A percentile compares a stretch with the other conserved stretches of the same genome.
phyloP scores from a whole-genome alignment of 768 basidiomycete genomes.

The Lentinus tigrinus region DNA sequence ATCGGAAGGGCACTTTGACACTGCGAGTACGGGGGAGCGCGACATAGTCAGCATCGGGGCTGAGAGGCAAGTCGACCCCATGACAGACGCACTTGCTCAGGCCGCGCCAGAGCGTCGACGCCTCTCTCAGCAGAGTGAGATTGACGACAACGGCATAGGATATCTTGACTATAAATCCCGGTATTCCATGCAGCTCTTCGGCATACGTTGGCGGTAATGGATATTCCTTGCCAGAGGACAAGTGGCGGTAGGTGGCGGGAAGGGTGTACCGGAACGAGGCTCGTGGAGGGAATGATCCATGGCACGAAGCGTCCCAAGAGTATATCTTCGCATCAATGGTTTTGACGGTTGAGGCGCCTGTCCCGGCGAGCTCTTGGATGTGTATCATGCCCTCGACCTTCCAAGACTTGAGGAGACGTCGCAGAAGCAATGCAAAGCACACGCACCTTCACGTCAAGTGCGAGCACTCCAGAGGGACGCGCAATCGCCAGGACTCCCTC shows the following conservation, averaged over 20 bases:
- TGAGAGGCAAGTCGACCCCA: not conserved
- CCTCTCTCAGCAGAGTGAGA: conserved; percentile 17
- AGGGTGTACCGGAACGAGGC: conserved; percentile 25
- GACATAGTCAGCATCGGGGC: not conserved
- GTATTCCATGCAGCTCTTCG: conserved; percentile 20
- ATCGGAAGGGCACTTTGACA: conserved; percentile 22
- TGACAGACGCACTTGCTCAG: conserved; percentile 2
- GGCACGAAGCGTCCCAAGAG: conserved; percentile 19
- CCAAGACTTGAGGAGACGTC: not conserved
- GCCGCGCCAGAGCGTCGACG: conserved; percentile 21
- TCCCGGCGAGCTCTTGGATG: conserved; percentile 28
- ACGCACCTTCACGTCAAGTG: conserved; percentile 22
- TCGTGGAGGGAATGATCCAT: conserved; percentile 21
- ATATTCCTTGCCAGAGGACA: conserved; percentile 2
- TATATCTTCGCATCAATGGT: conserved; percentile 21
- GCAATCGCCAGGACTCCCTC: conserved; percentile 24
- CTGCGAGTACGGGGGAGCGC: conserved; percentile 4
- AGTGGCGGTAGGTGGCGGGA: conserved; percentile 21
- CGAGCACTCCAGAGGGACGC: conserved; percentile 19
- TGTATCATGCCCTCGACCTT: conserved; percentile 29
- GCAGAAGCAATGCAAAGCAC: not conserved
- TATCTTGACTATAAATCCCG: conserved; percentile 26
- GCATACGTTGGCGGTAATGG: conserved; percentile 25
- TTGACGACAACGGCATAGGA: conserved; percentile 23
- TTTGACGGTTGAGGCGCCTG: conserved; percentile 12